Evolutionary conservation across 2,329 filamentous ascomycete species (phyloP).

Genomic region (Drechmeria coniospora): DNA sequence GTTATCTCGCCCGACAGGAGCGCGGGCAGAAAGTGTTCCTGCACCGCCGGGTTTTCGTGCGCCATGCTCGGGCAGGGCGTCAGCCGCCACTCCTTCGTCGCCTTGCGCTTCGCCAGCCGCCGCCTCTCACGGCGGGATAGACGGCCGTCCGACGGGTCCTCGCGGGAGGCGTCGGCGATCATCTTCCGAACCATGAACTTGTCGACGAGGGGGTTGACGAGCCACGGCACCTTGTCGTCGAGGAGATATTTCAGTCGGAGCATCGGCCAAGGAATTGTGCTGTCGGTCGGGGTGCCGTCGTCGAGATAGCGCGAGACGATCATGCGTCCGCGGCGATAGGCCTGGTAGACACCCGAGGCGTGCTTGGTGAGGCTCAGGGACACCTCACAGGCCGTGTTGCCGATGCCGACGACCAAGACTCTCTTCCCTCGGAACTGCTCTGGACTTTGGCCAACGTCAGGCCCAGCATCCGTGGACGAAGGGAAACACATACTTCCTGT

Average conservation of each 20-base stretch:
- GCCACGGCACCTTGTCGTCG: constrained; percentile 2
- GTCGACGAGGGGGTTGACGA: background rate
- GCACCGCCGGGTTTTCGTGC: constrained; percentile 3
- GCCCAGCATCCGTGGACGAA: no score
- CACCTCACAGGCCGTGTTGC: constrained; percentile 20
- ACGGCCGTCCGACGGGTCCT: background rate
- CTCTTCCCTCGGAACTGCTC: constrained; percentile 15
- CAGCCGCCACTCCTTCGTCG: constrained; percentile 1
- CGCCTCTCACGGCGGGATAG: background rate
- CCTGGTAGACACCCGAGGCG: constrained; percentile 8
- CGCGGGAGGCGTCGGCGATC: constrained; percentile 2
- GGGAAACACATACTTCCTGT: background rate
- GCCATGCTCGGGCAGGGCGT: constrained; percentile 3
- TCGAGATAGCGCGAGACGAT: constrained; percentile 6
- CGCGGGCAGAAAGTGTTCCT: constrained; percentile 2
- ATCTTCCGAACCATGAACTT: constrained; percentile 2
- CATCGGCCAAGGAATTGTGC: constrained; percentile 1
- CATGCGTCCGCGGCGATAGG: constrained; percentile 12
- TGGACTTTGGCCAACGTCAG: no score
- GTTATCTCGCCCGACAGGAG: background rate
- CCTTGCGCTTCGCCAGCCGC: background rate
- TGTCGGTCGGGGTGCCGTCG: constrained; percentile 2
- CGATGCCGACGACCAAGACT: constrained; percentile 28
- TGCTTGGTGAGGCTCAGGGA: constrained; percentile 16
- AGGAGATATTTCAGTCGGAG: constrained; percentile 3